phyloP scores from a whole-genome alignment of 495 filamentous ascomycete genomes.

The Daldinia bambusicola region DNA sequence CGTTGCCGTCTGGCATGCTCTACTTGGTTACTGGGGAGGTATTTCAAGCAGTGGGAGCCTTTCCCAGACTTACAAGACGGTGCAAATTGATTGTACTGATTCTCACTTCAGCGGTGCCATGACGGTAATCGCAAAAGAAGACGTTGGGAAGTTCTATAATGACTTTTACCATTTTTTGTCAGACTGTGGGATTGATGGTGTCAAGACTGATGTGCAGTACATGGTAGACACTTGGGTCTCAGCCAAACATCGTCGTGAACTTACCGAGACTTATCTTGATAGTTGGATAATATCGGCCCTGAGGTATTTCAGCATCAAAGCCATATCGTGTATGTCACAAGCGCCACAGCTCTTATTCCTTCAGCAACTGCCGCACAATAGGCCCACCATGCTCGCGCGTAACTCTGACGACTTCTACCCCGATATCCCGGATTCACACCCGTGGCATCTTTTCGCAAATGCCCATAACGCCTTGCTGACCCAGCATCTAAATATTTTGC shows the following conservation, averaged over 20 bases:
- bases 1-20: slow-evolving; percentile 93
- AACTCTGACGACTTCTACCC: slow-evolving; percentile 98
- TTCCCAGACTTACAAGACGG: slow-evolving; percentile 79
- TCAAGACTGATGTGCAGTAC: slow-evolving; percentile 93
- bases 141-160: slow-evolving; percentile 79
- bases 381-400: slow-evolving; percentile 74
- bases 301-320: slow-evolving; percentile 77
- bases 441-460: slow-evolving; percentile 96
- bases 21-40: slow-evolving; percentile 97
- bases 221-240: slow-evolving; percentile 79
- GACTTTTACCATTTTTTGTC: slow-evolving; percentile 90
- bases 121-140: slow-evolving; percentile 75
- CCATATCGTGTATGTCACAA: slow-evolving; percentile 94
- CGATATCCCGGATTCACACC: slow-evolving; percentile 75
- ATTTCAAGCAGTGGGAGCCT: slow-evolving; percentile 77
- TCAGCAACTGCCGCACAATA: slow-evolving; percentile 78
- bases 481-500: slow-evolving; percentile 64
- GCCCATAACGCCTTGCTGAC: slow-evolving; percentile 91
- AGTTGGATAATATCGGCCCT: slow-evolving; percentile 84
- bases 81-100: slow-evolving; percentile 66
- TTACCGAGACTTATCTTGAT: slow-evolving; percentile 81
- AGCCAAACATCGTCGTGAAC: slow-evolving; percentile 70
- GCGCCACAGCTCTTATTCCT: slow-evolving; percentile 85
- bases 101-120: slow-evolving; percentile 69
- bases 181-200: slow-evolving; percentile 75